phyloP scores from a whole-genome alignment of 2,329 filamentous ascomycete genomes.

The Fusarium odoratissimum region DNA sequence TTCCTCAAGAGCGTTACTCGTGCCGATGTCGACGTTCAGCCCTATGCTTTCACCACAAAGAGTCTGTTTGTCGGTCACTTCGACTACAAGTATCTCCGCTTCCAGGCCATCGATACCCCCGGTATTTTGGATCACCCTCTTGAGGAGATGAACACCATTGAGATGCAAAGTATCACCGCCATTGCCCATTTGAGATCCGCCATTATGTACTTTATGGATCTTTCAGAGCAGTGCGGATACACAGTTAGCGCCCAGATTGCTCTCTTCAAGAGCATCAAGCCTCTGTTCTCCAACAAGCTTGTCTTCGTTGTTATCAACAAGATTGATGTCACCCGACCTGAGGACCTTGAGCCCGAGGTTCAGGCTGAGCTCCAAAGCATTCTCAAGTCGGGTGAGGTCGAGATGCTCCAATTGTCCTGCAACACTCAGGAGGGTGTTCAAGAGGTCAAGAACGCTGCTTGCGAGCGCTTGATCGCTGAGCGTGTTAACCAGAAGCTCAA shows the following conservation, averaged over 20 bases:
- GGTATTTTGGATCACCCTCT: slow-evolving; percentile 97
- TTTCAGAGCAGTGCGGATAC: slow-evolving; percentile 97
- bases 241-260: slow-evolving; percentile 92
- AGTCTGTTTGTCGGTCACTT: slow-evolving; percentile 97
- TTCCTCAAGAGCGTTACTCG: slow-evolving; percentile 93
- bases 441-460: slow-evolving; percentile 93
- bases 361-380: slow-evolving; percentile 83
- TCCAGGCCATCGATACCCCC: slow-evolving; percentile 93
- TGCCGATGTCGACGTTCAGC: slow-evolving; percentile 96
- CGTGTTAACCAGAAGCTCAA: slow-evolving; percentile 96
- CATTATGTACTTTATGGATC: slow-evolving; percentile 98
- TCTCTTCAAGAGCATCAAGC: slow-evolving; percentile 96
- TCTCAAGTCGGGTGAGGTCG: slow-evolving; percentile 87
- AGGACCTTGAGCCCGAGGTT: slow-evolving; percentile 84
- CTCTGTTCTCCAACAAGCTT: slow-evolving; percentile 95
- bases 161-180: slow-evolving; percentile 97
- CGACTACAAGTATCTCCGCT: slow-evolving; percentile 79
- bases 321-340: slow-evolving; percentile 89
- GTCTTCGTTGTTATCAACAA: slow-evolving; percentile 99
- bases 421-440: slow-evolving; percentile 95
- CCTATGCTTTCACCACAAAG: slow-evolving; percentile 99
- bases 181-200: slow-evolving; percentile 96
- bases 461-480: slow-evolving; percentile 91
- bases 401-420: slow-evolving; percentile 93
- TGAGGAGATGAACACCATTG: slow-evolving; percentile 99